phyloP scores from a whole-genome alignment of 257 asterid genomes.

The Ilex aquifolium region DNA sequence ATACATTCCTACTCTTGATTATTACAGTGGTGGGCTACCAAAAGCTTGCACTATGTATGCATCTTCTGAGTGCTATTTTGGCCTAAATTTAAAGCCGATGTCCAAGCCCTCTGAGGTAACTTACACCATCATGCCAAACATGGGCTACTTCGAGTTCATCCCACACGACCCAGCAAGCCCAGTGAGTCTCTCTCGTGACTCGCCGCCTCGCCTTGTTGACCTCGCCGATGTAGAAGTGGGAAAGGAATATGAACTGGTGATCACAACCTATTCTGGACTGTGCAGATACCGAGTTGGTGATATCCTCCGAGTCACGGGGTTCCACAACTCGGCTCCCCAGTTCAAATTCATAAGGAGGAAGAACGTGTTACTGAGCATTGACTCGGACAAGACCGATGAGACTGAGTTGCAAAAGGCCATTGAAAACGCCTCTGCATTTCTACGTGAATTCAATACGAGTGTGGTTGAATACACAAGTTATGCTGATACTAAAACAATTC shows the following conservation, averaged over 20 bases:
- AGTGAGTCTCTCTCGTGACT: slow-evolving; percentile 16
- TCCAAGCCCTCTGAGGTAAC: slow-evolving; percentile 48
- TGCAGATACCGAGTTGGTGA: slow-evolving; percentile 84
- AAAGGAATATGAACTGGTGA: slow-evolving; percentile 70
- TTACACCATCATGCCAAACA: slow-evolving; percentile 86
- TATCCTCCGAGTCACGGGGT: slow-evolving; percentile 60
- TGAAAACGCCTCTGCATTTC: slow-evolving; percentile 40
- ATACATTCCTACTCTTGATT: slow-evolving; percentile 70
- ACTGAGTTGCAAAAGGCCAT: slow-evolving; percentile 60
- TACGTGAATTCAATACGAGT: slow-evolving; percentile 26
- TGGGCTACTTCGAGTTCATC: slow-evolving; percentile 84
- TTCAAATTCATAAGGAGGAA: slow-evolving; percentile 65
- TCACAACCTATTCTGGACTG: slow-evolving; percentile 62
- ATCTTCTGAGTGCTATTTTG: slow-evolving; percentile 81
- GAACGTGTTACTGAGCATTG: slow-evolving; percentile 65
- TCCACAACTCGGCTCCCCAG: slow-evolving; percentile 66
- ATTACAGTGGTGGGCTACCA: slow-evolving; percentile 71
- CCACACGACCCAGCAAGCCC: slow-evolving; percentile 40
- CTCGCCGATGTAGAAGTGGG: slow-evolving; percentile 63
- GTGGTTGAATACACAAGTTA: slow-evolving; percentile 71
- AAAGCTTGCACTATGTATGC: slow-evolving; percentile 78
- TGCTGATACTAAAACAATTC: slow-evolving; percentile 51
- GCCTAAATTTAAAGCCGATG: slow-evolving; percentile 68
- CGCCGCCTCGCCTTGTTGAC: slow-evolving; percentile 50
- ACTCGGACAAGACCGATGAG: slow-evolving; percentile 71